phyloP scores from a whole-genome alignment of 169 alveolate genomes.

The Plasmodium knowlesi region DNA sequence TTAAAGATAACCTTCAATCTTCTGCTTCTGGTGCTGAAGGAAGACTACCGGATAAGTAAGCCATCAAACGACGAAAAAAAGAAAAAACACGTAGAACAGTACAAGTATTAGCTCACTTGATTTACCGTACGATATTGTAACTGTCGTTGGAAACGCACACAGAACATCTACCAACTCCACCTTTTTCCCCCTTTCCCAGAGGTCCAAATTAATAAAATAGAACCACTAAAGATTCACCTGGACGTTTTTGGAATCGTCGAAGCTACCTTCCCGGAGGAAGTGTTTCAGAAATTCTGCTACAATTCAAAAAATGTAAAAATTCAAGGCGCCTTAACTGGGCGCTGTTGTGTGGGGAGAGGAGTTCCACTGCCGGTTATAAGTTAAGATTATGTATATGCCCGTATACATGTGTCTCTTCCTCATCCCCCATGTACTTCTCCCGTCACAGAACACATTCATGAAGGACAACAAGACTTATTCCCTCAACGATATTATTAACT shows the following conservation, averaged over 20 bases:
- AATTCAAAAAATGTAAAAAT: slow-evolving; percentile 21
- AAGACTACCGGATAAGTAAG: slow-evolving; percentile 45
- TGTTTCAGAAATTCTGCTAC: slow-evolving; percentile 11
- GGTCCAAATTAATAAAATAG: slow-evolving; percentile 41
- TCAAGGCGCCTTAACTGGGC: not conserved
- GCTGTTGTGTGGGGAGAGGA: not conserved
- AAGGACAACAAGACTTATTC: slow-evolving; percentile 17
- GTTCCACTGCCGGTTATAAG: not conserved
- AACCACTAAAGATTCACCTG: slow-evolving; percentile 24
- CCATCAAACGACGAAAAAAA: not conserved
- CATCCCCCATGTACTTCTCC: not conserved
- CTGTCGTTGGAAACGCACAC: not conserved
- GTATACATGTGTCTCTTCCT: not conserved
- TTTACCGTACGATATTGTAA: not conserved
- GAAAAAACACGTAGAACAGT: not conserved
- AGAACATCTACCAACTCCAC: not conserved
- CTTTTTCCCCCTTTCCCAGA: slow-evolving; percentile 1
- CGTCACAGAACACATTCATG: slow-evolving; percentile 17
- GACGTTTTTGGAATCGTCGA: slow-evolving; percentile 35
- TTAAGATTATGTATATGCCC: not conserved
- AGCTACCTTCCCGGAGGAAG: slow-evolving; percentile 15
- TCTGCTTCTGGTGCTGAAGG: slow-evolving; percentile 47
- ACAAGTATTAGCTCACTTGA: not conserved
- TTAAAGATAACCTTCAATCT: slow-evolving; percentile 48
- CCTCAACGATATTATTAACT: slow-evolving; percentile 23